Base-by-base conservation (phyloP, 805 yeast genomes). In the Cyberlindnera suaveolens region DNA sequence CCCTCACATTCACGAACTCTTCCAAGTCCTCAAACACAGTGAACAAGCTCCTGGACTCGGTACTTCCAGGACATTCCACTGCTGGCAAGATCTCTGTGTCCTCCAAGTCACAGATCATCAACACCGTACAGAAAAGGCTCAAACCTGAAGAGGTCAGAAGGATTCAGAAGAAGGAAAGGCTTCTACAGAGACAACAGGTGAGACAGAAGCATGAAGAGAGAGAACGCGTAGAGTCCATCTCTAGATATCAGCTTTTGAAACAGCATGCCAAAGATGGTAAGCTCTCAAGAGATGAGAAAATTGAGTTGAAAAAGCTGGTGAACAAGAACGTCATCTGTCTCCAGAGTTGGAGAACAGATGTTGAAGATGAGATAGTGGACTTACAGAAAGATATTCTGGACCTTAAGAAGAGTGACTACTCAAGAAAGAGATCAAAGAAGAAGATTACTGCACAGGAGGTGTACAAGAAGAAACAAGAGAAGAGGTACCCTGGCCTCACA, bases 401-500 rank as follows among this genome's bases (percentile, higher is more conserved):
- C 6, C 65, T 79, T 60, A 72, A 72, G 43, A 69, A 52, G 1
- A 38, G 49, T 13, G 62, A 60, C 17, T 56, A 63, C 36, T 63
- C 57, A 34, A 63, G 49, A 31, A 52, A 53, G 42, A 51, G 50
- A 45, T 17, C 40, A 27, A 40, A 43, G 38, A 63, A 53, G 44
- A 57, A 52, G 41, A 57, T 49, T 30, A 42, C 51, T 42, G 60
- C 66, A 44, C 58, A 57, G 45, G 59, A 57, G 38, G 56, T 62
- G 9, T 66, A 70, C 57, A 50, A 51, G 18, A 45, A 51, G 42
- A 51, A 52, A 43, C 41, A 50, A 26, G 62, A 49, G 42, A 57
- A 58, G 40, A 61, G 62, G 23, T 69, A 63, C 46, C 65, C 85
- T 34, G 91, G 93, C 23, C 68, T 85, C 43, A 85, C 95, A 0